phyloP scores from a whole-genome alignment of 2,329 filamentous ascomycete genomes.

The Emydomyces testavorans region DNA sequence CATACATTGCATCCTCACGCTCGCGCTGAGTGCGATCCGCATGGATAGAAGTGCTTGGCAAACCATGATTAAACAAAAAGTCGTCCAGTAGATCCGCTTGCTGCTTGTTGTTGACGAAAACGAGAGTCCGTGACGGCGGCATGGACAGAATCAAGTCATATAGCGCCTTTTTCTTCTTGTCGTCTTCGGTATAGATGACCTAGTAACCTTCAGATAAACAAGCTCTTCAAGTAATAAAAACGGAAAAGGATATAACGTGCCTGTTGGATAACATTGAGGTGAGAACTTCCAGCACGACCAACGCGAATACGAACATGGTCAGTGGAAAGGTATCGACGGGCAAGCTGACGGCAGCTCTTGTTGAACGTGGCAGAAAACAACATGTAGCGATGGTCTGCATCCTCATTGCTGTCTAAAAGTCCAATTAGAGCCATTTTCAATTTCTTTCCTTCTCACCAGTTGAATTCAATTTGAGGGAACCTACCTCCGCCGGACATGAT shows the following conservation, averaged over 20 bases:
- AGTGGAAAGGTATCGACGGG: constrained; percentile 60
- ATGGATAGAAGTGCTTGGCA: constrained; percentile 84
- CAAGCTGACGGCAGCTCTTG: constrained; percentile 62
- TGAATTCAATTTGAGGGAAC: constrained; percentile 27
- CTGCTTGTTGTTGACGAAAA: constrained; percentile 78
- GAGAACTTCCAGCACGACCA: constrained; percentile 73
- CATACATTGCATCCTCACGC: constrained; percentile 74
- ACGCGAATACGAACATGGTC: constrained; percentile 72
- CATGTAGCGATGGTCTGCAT: constrained; percentile 55
- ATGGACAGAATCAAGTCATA: constrained; percentile 60
- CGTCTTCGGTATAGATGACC: constrained; percentile 54
- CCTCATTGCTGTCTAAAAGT: constrained; percentile 57
- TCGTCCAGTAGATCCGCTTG: constrained; percentile 78
- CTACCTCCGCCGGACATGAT: constrained; percentile 73
- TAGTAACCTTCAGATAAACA: constrained; percentile 27
- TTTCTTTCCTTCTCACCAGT: background rate
- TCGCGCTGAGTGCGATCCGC: constrained; percentile 76
- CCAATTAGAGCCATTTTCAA: background rate
- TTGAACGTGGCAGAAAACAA: constrained; percentile 96
- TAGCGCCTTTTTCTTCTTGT: constrained; percentile 58
- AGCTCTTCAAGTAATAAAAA: background rate
- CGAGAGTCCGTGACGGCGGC: constrained; percentile 64
- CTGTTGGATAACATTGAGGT: constrained; percentile 68
- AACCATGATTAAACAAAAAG: constrained; percentile 63
- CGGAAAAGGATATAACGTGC: constrained; percentile 26